Percentiles rank a stretch among this genome's conserved stretches.
Conservation (phyloP, 305 asterid species). For the Nicotiana rustica region DNA sequence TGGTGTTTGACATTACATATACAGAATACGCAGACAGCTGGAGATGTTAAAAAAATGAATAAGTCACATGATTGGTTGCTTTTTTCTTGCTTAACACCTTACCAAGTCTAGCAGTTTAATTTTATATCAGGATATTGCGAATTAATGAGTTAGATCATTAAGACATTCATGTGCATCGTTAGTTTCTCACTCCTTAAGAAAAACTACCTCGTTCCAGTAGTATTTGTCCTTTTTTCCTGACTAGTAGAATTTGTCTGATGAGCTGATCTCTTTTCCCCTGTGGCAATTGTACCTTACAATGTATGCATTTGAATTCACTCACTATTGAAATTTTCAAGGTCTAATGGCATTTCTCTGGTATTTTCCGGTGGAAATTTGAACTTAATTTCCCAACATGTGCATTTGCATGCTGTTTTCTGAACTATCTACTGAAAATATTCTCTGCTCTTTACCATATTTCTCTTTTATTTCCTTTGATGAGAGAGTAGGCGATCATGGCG, state of each 20-base stretch:
- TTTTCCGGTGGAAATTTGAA: neutral
- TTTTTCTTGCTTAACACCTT: constrained; percentile 22
- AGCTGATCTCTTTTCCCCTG: neutral
- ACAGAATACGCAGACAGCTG: constrained; percentile 23
- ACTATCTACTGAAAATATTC: constrained; percentile 4
- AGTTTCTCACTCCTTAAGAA: neutral
- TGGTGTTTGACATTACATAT: neutral
- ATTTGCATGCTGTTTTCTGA: constrained; percentile 7
- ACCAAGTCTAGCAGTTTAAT: neutral
- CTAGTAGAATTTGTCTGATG: neutral
- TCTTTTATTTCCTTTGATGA: neutral
- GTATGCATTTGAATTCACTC: neutral
- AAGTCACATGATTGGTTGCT: neutral
- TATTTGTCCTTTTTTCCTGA: neutral
- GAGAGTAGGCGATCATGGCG: neutral
- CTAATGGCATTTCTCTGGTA: neutral
- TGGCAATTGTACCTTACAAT: neutral
- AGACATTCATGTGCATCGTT: neutral
- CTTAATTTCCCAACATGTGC: neutral
- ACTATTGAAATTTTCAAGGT: neutral
- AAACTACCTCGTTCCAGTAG: neutral
- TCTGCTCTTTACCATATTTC: neutral
- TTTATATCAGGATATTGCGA: neutral
- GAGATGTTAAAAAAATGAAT: neutral
- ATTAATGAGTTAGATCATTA: constrained; percentile 26